Conservation (phyloP, 306 rosid genomes). For the Dalbergia cochinchinensis region DNA sequence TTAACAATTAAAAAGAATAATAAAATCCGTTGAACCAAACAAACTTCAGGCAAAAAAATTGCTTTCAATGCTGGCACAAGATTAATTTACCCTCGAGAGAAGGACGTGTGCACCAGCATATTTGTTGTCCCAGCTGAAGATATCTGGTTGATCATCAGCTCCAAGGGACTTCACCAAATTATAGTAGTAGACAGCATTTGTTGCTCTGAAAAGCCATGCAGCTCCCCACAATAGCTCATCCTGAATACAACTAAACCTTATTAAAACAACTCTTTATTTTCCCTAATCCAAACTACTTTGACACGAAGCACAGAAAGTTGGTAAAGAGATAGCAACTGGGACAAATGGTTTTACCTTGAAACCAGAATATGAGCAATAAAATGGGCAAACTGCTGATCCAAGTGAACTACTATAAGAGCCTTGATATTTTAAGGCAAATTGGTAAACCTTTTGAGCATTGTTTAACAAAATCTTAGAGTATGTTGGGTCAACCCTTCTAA, state of each 20-base stretch:
- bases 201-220: constrained; percentile 91
- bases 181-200: constrained; percentile 66
- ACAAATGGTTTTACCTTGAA: constrained; percentile 61
- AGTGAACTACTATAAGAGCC: constrained; percentile 89
- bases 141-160: constrained; percentile 78
- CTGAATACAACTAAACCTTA: constrained; percentile 45
- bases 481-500: constrained; percentile 65
- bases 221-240: constrained; percentile 97
- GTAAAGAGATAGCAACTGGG: not conserved
- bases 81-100: constrained; percentile 71
- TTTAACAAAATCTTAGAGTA: constrained; percentile 67
- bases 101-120: constrained; percentile 93
- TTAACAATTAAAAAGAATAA: not conserved
- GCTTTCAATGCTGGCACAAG: constrained; percentile 19
- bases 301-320: not conserved
- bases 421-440: constrained; percentile 72
- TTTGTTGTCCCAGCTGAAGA: constrained; percentile 98
- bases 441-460: constrained; percentile 74
- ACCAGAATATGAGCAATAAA: constrained; percentile 96
- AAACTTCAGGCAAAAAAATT: constrained; percentile 20
- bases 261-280: not conserved
- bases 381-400: constrained; percentile 87
- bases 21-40: not conserved
- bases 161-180: constrained; percentile 72
- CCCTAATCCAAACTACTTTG: not conserved